A percentile compares a stretch with the other conserved stretches of the same genome.
phyloP scores from a whole-genome alignment of 495 filamentous ascomycete genomes.

The Neurospora tetraspora region DNA sequence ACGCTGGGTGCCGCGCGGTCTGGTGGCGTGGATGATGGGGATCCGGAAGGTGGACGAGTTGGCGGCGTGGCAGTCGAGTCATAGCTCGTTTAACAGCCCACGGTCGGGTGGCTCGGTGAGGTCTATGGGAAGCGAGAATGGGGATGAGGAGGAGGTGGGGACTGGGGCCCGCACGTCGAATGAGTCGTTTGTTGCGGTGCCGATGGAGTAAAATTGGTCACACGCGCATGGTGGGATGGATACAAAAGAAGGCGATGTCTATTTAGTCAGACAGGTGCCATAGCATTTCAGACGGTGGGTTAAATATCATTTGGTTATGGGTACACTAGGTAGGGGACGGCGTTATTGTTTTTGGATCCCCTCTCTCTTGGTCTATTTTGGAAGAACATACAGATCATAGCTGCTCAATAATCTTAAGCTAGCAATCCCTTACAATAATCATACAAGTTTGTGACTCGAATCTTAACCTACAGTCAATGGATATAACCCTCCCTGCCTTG shows the following conservation, averaged over 20 bases:
- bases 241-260: background rate
- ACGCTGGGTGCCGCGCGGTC: conserved; percentile 61
- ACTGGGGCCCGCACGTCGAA: background rate
- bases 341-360: background rate
- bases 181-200: conserved; percentile 20
- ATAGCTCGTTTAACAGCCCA: conserved; percentile 12
- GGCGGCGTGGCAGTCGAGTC: conserved; percentile 29
- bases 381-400: background rate
- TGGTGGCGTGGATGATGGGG: conserved; percentile 88
- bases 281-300: background rate
- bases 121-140: conserved; percentile 8
- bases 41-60: conserved; percentile 45
- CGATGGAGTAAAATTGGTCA: conserved; percentile 13
- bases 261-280: background rate
- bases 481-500: background rate
- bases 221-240: conserved; percentile 17
- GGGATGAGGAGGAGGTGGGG: conserved; percentile 13
- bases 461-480: background rate
- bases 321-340: background rate
- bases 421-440: background rate
- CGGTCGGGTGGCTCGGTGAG: conserved; percentile 6
- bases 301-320: background rate
- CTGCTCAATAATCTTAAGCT: background rate
- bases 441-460: background rate
- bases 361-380: background rate